Percentiles rank a stretch among this genome's conserved stretches.
These are phyloP conservation scores for Aspergillus sp. DNA, from an alignment of 2,329 filamentous ascomycete genomes.

Conservation along the genomic window DNA sequence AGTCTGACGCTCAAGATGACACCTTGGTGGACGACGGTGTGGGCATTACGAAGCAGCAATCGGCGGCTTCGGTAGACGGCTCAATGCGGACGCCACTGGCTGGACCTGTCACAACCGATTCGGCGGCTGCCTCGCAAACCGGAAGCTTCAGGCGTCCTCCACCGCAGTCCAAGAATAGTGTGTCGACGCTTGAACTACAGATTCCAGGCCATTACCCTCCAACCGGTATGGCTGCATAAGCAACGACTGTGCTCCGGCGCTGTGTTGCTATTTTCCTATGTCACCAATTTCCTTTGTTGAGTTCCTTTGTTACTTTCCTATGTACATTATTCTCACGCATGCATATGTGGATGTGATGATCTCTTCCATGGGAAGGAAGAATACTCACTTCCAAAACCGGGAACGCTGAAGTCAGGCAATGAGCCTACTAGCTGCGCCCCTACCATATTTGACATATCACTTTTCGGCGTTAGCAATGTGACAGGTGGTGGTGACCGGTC, in stretches of 20 bases:
- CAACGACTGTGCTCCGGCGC: background rate
- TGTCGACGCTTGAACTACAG: slow-evolving; percentile 34
- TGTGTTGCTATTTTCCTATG: background rate
- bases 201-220: slow-evolving; percentile 41
- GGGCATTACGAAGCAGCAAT: slow-evolving; percentile 5
- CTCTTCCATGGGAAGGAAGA: background rate
- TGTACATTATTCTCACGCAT: slow-evolving; percentile 2
- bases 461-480: background rate
- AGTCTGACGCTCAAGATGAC: slow-evolving; percentile 7
- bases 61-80: background rate
- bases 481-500: background rate
- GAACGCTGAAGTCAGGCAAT: background rate
- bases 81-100: background rate
- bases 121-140: slow-evolving; percentile 1
- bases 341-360: background rate
- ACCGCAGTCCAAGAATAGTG: slow-evolving; percentile 30
- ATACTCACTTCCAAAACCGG: background rate
- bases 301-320: slow-evolving; percentile 3
- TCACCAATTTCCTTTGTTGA: background rate
- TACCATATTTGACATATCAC: background rate
- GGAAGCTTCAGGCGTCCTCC: slow-evolving; percentile 15
- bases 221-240: slow-evolving; percentile 32
- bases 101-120: slow-evolving; percentile 8
- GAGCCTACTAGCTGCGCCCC: background rate
- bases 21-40: slow-evolving; percentile 15